Percentiles rank a stretch among this genome's conserved stretches.
Evolutionary conservation across 192 early-diverging fungal genomes (phyloP).

Genomic region (Pilobolus umbonatus): DNA sequence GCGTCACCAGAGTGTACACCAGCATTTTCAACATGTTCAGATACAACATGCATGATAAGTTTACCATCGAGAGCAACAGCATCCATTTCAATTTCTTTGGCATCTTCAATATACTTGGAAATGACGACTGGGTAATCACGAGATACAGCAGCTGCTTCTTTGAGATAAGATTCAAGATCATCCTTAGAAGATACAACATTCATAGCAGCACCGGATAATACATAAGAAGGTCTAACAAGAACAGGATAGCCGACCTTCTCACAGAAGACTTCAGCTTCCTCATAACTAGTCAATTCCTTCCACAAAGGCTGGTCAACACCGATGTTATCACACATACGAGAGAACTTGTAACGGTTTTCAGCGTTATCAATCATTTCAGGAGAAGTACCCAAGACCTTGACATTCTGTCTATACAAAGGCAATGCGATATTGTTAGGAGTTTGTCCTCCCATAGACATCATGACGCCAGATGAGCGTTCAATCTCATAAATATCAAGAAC

Average conservation of each 20-base stretch:
- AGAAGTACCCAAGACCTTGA: slow-evolving; percentile 90
- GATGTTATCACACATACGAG: slow-evolving; percentile 92
- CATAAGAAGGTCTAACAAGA: slow-evolving; percentile 96
- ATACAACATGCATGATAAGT: slow-evolving; percentile 88
- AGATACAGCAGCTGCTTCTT: slow-evolving; percentile 90
- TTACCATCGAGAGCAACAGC: slow-evolving; percentile 93
- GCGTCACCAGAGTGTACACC: slow-evolving; percentile 99
- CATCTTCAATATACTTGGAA: slow-evolving; percentile 96
- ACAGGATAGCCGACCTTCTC: slow-evolving; percentile 90
- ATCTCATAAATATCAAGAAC: slow-evolving; percentile 95
- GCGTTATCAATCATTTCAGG: slow-evolving; percentile 97
- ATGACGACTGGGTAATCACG: slow-evolving; percentile 95
- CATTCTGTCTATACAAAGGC: slow-evolving; percentile 83
- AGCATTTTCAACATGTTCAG: slow-evolving; percentile 98
- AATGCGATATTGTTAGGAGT: slow-evolving; percentile 98
- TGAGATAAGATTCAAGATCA: slow-evolving; percentile 82
- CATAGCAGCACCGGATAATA: slow-evolving; percentile 98
- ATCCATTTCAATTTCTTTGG: slow-evolving; percentile 98
- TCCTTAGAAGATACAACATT: slow-evolving; percentile 85
- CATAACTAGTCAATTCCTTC: slow-evolving; percentile 89
- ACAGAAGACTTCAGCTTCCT: slow-evolving; percentile 88
- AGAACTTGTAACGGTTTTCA: slow-evolving; percentile 98
- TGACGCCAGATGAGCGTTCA: slow-evolving; percentile 82
- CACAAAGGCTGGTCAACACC: slow-evolving; percentile 96
- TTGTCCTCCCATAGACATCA: slow-evolving; percentile 96